Evolutionary conservation across 345 rosid species (phyloP).

Genomic region (Lepidium aucheri): DNA sequence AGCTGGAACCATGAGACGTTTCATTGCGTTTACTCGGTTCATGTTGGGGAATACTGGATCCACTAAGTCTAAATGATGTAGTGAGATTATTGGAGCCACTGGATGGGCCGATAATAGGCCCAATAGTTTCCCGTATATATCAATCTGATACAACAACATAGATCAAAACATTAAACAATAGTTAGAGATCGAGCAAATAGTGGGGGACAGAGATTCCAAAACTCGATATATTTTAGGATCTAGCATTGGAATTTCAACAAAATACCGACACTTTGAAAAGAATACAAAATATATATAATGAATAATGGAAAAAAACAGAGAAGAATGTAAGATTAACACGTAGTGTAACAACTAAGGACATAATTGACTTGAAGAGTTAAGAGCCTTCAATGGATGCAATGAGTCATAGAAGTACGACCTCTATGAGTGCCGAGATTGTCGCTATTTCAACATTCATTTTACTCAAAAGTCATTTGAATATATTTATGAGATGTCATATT

Average conservation of each 20-base stretch:
- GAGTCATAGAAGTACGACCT: neutral
- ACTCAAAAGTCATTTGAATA: too few species aligned
- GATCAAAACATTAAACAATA: neutral
- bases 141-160: slow-evolving; percentile 46
- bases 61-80: slow-evolving; percentile 63
- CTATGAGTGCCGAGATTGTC: slow-evolving; percentile 11
- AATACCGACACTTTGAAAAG: neutral
- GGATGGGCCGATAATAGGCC: slow-evolving; percentile 84
- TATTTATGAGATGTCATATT: too few species aligned
- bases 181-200: neutral
- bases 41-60: slow-evolving; percentile 59
- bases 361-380: slow-evolving; percentile 5
- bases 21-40: slow-evolving; percentile 37
- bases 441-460: neutral
- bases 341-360: neutral
- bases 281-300: neutral
- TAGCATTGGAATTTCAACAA: slow-evolving; percentile 8
- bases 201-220: neutral
- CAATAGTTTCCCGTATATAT: slow-evolving; percentile 44
- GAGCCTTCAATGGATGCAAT: neutral
- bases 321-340: slow-evolving; percentile 11
- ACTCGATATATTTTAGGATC: slow-evolving; percentile 5
- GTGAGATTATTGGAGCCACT: slow-evolving; percentile 49
- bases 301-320: neutral
- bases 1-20: slow-evolving; percentile 34